Evolutionary conservation across 306 rosid species (phyloP), one percentile per base, ranked within the genome.

Genomic region (Albizia julibrissin): DNA sequence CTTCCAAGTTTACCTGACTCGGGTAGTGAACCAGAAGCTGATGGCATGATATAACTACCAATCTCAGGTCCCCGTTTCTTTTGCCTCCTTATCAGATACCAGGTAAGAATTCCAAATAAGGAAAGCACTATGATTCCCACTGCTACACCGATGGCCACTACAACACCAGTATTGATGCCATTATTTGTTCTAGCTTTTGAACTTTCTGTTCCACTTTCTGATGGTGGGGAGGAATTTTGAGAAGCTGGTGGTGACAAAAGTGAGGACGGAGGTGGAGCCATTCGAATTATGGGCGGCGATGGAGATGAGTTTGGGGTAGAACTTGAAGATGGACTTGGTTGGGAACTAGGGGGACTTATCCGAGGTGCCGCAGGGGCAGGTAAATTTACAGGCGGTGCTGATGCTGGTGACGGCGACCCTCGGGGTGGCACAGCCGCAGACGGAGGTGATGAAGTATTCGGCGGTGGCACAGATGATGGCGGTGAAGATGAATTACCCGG

Each of bases 1-100:
- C 69, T n/a, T 15, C 42, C n/a, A 39, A 78, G 44, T 68, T 52
- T 85, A 93, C 99, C 99, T 85, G 98, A 88, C 80, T 58, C 88
- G 2, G 94, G 89, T 10, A 94, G 83, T 69, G 93, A 81, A 59
- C 68, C 87, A 15, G 77, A 73, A 66, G 89, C 79, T 56, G 91
- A 85, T 69, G 97, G 95, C 92, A 85, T 83, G 83, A 89, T 87
- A 80, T 86, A 87, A 88, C 91, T 90, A 73, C 86, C 90, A 85
- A 40, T 79, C 24, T 79, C 85, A 49, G 94, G 82, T 68, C 39
- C 80, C 58, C 62, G 88, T 83, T 72, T 89, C 86, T 77, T 90
- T 83, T 82, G 79, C 87, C 88, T 93, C 75, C 88, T 89, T 59
- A 59, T 24, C 74, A 85, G 16, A 81, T 87, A 92, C 97, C 98